These are phyloP conservation scores for Tolypocladium amazonense DNA, from an alignment of 2,329 filamentous ascomycete species.

Conservation along the genomic window DNA sequence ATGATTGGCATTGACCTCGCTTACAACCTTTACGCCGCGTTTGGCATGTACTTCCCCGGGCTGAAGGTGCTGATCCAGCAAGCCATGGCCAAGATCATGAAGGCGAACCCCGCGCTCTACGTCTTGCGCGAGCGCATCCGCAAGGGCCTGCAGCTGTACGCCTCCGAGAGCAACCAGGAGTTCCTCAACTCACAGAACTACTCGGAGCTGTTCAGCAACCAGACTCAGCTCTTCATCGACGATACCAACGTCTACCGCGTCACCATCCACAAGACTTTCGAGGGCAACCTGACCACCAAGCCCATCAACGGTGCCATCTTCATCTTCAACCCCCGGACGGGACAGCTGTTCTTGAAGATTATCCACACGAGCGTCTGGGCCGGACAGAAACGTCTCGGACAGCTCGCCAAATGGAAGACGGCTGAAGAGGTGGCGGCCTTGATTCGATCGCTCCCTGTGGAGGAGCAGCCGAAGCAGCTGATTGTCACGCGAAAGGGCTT, in stretches of 20 bases:
- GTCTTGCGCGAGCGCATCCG: constrained; percentile 95
- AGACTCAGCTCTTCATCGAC: constrained; percentile 97
- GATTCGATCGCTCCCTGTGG: constrained; percentile 87
- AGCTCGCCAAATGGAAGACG: constrained; percentile 98
- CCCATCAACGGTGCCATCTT: constrained; percentile 99
- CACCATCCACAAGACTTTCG: constrained; percentile 98
- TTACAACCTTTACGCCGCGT: constrained; percentile 97
- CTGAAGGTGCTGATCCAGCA: constrained; percentile 92
- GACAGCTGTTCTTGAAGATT: constrained; percentile 96
- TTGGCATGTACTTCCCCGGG: constrained; percentile 97
- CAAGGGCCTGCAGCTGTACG: constrained; percentile 95
- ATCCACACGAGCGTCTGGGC: constrained; percentile 99
- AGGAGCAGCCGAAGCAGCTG: constrained; percentile 97
- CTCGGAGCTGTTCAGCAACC: constrained; percentile 97
- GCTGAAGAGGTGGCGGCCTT: constrained; percentile 98
- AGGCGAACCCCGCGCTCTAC: constrained; percentile 93
- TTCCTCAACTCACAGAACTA: constrained; percentile 99
- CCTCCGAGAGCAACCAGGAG: constrained; percentile 97
- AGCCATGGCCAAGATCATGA: constrained; percentile 99
- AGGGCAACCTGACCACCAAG: constrained; percentile 97
- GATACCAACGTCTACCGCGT: constrained; percentile 99
- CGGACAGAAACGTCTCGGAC: constrained; percentile 96
- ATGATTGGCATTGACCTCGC: constrained; percentile 98
- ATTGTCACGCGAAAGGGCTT: constrained; percentile 97
- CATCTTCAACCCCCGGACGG: constrained; percentile 98